Conservation (phyloP, 108 stramenopile species). For the Mediolabrus comicus region DNA sequence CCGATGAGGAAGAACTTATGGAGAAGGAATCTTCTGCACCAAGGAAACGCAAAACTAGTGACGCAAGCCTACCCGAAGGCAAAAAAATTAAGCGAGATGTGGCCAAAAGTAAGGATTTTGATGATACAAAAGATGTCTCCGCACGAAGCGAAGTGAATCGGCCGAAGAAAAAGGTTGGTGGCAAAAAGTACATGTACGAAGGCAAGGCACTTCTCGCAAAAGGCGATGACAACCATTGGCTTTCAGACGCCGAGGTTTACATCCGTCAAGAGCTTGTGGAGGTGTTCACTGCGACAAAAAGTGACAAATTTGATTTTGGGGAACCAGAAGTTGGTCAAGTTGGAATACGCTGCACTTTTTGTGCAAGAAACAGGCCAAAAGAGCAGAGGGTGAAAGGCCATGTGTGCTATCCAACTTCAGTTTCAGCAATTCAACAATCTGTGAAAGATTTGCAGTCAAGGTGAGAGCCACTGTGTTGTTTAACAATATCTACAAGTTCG, state of each 20-base stretch:
- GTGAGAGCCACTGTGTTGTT: slow-evolving; percentile 1
- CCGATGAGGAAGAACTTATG: slow-evolving; percentile 33
- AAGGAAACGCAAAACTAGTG: not conserved
- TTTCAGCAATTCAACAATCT: slow-evolving; percentile 59
- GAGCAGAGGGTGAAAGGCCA: slow-evolving; percentile 52
- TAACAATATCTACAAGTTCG: too few relatives aligned
- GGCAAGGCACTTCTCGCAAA: slow-evolving; percentile 74
- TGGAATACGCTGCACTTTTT: slow-evolving; percentile 82
- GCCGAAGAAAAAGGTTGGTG: not conserved
- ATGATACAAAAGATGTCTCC: slow-evolving; percentile 1
- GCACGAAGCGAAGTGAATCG: not conserved
- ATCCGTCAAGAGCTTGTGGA: slow-evolving; percentile 76
- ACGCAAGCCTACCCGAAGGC: not conserved
- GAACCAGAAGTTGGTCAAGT: slow-evolving; percentile 66
- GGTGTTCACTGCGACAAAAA: slow-evolving; percentile 63
- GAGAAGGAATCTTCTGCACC: not conserved
- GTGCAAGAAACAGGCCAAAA: slow-evolving; percentile 50
- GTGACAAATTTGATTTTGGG: slow-evolving; percentile 39
- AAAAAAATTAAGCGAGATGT: not conserved
- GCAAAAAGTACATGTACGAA: slow-evolving; percentile 19
- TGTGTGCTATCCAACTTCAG: slow-evolving; percentile 61
- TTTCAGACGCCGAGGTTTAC: slow-evolving; percentile 81
- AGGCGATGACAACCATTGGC: slow-evolving; percentile 74
- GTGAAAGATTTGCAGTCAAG: slow-evolving; percentile 76
- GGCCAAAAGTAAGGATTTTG: not conserved